phyloP scores from a whole-genome alignment of 2,329 filamentous ascomycete species.

The Zymoseptoria tritici region DNA sequence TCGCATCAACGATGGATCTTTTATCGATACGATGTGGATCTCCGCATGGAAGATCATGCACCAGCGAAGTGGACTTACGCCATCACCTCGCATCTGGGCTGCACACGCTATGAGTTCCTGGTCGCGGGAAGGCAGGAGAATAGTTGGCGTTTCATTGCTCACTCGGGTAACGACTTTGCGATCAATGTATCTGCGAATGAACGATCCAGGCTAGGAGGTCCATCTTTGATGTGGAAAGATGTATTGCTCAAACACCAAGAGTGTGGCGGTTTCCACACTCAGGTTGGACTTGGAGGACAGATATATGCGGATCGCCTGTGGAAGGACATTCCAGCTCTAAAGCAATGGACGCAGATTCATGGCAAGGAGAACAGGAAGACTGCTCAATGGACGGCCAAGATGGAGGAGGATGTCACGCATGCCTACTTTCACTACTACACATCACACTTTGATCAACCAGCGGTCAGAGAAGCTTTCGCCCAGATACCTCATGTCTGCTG shows the following conservation, averaged over 20 bases:
- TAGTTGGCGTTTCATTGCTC: conserved; percentile 91
- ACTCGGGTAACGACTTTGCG: conserved; percentile 93
- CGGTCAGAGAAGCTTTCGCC: conserved; percentile 87
- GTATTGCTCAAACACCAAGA: conserved; percentile 96
- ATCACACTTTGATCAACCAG: conserved; percentile 95
- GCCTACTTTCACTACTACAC: conserved; percentile 99
- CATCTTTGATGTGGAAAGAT: conserved; percentile 98
- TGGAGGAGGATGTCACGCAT: conserved; percentile 91
- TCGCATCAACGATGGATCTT: conserved; percentile 93
- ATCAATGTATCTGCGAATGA: conserved; percentile 81
- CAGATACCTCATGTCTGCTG: conserved; percentile 92
- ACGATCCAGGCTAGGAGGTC: conserved; percentile 73
- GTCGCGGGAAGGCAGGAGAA: conserved; percentile 85
- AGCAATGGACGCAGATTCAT: conserved; percentile 89
- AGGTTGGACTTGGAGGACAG: conserved; percentile 86
- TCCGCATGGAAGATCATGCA: conserved; percentile 75
- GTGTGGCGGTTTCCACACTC: conserved; percentile 89
- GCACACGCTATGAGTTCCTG: conserved; percentile 95
- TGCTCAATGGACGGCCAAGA: conserved; percentile 82
- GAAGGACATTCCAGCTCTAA: conserved; percentile 89
- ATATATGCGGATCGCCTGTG: conserved; percentile 93
- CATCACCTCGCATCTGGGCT: conserved; percentile 91
- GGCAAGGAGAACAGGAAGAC: conserved; percentile 90
- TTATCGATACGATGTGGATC: conserved; percentile 85
- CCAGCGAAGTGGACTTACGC: conserved; percentile 94